Conservation (phyloP, 805 yeast species). For the Ogataea wickerhamii region DNA sequence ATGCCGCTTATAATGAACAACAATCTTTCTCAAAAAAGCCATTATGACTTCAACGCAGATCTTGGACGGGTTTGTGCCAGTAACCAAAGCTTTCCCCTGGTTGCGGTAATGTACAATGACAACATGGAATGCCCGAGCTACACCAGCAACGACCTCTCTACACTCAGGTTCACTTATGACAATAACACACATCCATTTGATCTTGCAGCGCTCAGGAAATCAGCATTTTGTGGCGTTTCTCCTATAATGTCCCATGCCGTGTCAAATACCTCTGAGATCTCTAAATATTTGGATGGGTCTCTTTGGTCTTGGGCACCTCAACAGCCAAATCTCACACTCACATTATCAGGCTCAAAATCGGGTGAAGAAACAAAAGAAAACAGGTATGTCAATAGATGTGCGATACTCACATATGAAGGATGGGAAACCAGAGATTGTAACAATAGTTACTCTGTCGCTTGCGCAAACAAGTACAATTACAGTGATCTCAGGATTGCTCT, state of each 20-base stretch:
- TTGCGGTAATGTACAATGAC: neutral
- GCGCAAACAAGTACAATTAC: constrained; percentile 42
- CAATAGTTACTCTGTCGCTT: constrained; percentile 46
- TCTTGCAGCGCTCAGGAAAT: constrained; percentile 33
- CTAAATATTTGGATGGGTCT: constrained; percentile 32
- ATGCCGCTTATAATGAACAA: constrained; percentile 34
- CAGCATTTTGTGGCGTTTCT: constrained; percentile 56
- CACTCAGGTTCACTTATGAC: constrained; percentile 35
- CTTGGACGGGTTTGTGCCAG: constrained; percentile 3
- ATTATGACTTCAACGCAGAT: constrained; percentile 29
- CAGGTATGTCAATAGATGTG: constrained; percentile 37
- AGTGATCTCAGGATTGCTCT: constrained; percentile 43
- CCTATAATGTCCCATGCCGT: constrained; percentile 53
- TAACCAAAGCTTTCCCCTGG: constrained; percentile 9
- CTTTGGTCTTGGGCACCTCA: constrained; percentile 75
- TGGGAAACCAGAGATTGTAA: constrained; percentile 73
- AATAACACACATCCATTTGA: constrained; percentile 36
- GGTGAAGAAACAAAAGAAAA: constrained; percentile 12
- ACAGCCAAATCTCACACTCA: constrained; percentile 42
- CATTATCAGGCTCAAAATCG: constrained; percentile 5
- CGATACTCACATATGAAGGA: constrained; percentile 40
- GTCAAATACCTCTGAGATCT: constrained; percentile 26
- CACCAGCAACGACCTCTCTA: constrained; percentile 1
- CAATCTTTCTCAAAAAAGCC: constrained; percentile 26
- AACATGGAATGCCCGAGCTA: constrained; percentile 2